These are phyloP conservation scores for Annona squamosa DNA, from an alignment of 164 flowering plant species.

Conservation along the genomic window DNA sequence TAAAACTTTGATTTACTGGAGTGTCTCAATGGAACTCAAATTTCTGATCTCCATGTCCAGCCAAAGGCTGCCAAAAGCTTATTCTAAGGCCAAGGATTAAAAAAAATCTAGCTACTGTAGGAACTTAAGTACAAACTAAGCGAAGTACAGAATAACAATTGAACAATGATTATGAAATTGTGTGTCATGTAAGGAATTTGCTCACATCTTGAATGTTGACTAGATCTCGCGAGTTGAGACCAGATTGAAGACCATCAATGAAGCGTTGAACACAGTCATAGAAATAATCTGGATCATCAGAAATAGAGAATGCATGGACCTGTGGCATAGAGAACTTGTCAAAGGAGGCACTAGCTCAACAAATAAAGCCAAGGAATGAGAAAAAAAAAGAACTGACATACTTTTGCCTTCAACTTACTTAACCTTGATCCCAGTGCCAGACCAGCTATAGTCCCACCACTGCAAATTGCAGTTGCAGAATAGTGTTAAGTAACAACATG, in stretches of 20 bases:
- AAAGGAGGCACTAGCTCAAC: not conserved
- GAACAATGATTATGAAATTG: not conserved
- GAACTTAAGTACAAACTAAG: not conserved
- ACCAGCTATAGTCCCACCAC: conserved; percentile 93
- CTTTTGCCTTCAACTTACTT: conserved; percentile 72
- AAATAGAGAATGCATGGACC: conserved; percentile 87
- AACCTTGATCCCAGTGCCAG: conserved; percentile 74
- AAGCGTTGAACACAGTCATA: conserved; percentile 67
- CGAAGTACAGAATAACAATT: not conserved
- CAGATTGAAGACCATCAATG: conserved; percentile 76
- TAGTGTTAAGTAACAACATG: not conserved
- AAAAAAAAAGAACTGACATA: conserved; percentile 22
- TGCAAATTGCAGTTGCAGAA: conserved; percentile 21
- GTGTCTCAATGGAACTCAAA: not conserved
- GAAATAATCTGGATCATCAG: conserved; percentile 90
- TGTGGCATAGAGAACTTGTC: conserved; percentile 17
- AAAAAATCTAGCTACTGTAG: not conserved
- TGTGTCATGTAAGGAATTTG: not conserved
- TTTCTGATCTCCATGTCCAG: no score
- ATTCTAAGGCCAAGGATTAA: not conserved
- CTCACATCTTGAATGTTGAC: conserved; percentile 71
- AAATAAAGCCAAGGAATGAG: not conserved
- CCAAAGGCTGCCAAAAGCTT: not conserved
- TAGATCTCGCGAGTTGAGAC: conserved; percentile 62
- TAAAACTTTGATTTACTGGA: not conserved